phyloP scores from a whole-genome alignment of 2,329 filamentous ascomycete genomes.

The Raffaelea ambrosiae region DNA sequence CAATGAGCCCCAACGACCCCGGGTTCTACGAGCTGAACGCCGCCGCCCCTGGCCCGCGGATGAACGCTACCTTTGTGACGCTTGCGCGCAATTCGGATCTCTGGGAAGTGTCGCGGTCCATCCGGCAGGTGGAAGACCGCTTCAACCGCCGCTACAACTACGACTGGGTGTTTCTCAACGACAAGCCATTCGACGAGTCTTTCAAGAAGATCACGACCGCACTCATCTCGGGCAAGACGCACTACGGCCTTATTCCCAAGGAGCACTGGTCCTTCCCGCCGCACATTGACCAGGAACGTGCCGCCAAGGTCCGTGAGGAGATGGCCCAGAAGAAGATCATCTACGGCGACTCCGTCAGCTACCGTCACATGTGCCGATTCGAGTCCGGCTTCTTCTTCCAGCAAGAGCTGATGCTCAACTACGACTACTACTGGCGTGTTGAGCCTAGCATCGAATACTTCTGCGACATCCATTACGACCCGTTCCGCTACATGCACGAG shows the following conservation, averaged over 20 bases:
- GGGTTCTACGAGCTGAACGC: conserved; percentile 44
- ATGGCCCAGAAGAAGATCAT: conserved; percentile 95
- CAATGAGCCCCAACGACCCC: conserved; percentile 41
- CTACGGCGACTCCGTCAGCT: conserved; percentile 93
- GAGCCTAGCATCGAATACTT: conserved; percentile 94
- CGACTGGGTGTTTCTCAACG: conserved; percentile 98
- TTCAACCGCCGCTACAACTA: conserved; percentile 97
- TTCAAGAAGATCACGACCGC: conserved; percentile 90
- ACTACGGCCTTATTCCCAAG: conserved; percentile 79
- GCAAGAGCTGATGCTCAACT: conserved; percentile 86
- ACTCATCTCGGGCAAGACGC: conserved; percentile 84
- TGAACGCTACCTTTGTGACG: conserved; percentile 97
- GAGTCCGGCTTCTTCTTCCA: conserved; percentile 99
- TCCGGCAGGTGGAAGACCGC: conserved; percentile 92
- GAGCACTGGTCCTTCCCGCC: conserved; percentile 98
- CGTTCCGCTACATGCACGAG: conserved; percentile 94
- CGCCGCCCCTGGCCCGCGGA: conserved; percentile 59
- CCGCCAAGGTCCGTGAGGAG: conserved; percentile 80
- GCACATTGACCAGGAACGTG: conserved; percentile 93
- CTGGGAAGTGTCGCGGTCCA: conserved; percentile 95
- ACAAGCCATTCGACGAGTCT: conserved; percentile 82
- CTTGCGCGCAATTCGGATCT: conserved; percentile 87
- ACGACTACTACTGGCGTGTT: conserved; percentile 99
- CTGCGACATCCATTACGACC: conserved; percentile 92
- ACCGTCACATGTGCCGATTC: conserved; percentile 98